Evolutionary conservation across 2,329 filamentous ascomycete species (phyloP), one percentile per base, ranked within the genome.

Genomic region (Claviceps pazoutovae): DNA sequence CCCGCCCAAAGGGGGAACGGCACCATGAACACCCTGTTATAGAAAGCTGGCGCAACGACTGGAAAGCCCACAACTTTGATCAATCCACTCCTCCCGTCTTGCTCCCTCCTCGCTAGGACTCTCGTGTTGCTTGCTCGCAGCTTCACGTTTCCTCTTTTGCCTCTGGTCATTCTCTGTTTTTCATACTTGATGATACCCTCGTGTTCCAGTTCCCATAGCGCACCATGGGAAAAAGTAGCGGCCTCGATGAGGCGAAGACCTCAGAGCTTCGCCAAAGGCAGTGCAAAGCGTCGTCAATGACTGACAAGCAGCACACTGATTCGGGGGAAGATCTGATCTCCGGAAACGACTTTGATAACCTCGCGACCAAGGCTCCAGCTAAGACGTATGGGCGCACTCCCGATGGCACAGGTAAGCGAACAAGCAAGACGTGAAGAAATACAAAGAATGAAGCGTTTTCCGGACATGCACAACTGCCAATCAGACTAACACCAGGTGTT

Each of bases 321-420:
- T 19, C 49, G 14, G 26, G 16, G 17, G 42, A 54, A 37, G 39
- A 23, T 37, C 26, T 21, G 36, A 23, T 21, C 5, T 11, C 51
- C 14, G 21, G 2, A 42, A 16, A 50, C 47, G 53, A n/a, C 38
- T 46, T 51, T 9, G 16, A 53, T n/a, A 41, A 51, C 42, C 45
- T 46, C 44, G 49, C 39, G 45, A 50, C 54, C 30, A 55, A 56
- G 42, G 55, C 56, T 37, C 70, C 69, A 60, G 52, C 60, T 14
- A 82, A 88, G 74, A 95, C 89, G 0, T 95, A 86, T 74, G 91
- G 91, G 52, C 83, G 90, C 57, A 96, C 91, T 14, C 88, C 88
- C 34, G 86, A 90, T 70, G 91, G 91, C 62, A 94, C 80, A 70
- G 82, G 91, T 96, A 78, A 69, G 86, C 74, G 49, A 30, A 46